Evolutionary conservation across 164 flowering plant genomes (phyloP), one percentile per base, ranked within the genome.

Genomic region (Paratinospora sagittata): DNA sequence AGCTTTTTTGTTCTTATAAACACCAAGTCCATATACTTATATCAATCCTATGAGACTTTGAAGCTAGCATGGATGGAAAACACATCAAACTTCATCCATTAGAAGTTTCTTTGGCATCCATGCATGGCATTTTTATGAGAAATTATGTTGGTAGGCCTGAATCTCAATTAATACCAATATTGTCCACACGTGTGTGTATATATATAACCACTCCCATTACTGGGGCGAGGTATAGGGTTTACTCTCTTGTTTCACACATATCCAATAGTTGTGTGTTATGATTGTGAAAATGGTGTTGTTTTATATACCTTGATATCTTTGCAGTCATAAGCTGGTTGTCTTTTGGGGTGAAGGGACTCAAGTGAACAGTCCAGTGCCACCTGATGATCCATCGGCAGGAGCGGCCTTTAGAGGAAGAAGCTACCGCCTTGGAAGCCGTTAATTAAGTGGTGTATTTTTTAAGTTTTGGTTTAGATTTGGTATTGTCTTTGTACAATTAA

Each of bases 281-380:
- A 36, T 36, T 36, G 8, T 36, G 39, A 36, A 36, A 36, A 36
- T 8, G 8, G 34, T 34, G 68, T 62, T 74, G 16, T 39, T 26
- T 16, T n/a, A n/a, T n/a, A n/a, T n/a, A n/a, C 68, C 70, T 55
- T 74, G 37, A 61, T n/a, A 6, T 5, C n/a, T 63, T 60, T 45
- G 33, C 64, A 87, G 88, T 41, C 87, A 87, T 76, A 87, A 84
- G 76, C 8, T 85, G 41, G 87, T 85, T 10, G 81, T 77, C 65
- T 69, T 19, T 7, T 85, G 85, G 88, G 85, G 87, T 7, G 57
- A 80, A 36, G 87, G 86, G n/a, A 65, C 52, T 62, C 88, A 84
- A 73, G 64, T 83, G 3, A 82, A 81, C 67, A 58, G 76, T 27
- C 85, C 84, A 6, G 83, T 81, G 63, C 81, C 74, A 74, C 73